Percentiles rank a stretch among this genome's conserved stretches.
phyloP scores from a whole-genome alignment of 2,329 filamentous ascomycete species.

The Botryotinia calthae region DNA sequence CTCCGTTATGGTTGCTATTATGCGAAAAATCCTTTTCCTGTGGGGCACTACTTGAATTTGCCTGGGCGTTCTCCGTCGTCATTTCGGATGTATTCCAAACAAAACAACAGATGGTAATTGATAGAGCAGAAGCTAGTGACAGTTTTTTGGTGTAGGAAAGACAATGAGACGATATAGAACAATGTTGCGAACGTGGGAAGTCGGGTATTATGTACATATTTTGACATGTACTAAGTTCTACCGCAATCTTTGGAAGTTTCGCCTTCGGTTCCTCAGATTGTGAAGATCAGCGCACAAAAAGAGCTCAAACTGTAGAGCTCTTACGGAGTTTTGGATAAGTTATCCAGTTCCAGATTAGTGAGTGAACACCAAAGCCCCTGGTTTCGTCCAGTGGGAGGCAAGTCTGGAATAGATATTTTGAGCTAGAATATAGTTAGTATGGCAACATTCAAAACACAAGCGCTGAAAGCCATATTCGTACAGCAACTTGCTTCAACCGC shows the following conservation, averaged over 20 bases:
- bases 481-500: background rate
- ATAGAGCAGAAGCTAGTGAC: too few relatives aligned
- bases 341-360: background rate
- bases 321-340: background rate
- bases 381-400: background rate
- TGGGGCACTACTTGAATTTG: conserved; percentile 24
- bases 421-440: background rate
- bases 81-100: background rate
- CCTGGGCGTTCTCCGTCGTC: background rate
- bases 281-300: conserved; percentile 5
- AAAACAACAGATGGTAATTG: background rate
- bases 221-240: background rate
- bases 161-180: background rate
- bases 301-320: background rate
- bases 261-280: background rate
- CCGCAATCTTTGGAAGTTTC: background rate
- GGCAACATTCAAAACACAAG: background rate
- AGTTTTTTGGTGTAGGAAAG: background rate
- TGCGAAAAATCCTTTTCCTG: conserved; percentile 37
- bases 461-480: background rate
- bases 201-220: conserved; percentile 12
- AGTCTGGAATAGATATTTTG: background rate
- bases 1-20: conserved; percentile 21
- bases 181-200: background rate
- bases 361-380: conserved; percentile 3